These are phyloP conservation scores for Rhynchospora tenuis DNA, from an alignment of 176 grass and related monocot genomes.

Conservation along the genomic window DNA sequence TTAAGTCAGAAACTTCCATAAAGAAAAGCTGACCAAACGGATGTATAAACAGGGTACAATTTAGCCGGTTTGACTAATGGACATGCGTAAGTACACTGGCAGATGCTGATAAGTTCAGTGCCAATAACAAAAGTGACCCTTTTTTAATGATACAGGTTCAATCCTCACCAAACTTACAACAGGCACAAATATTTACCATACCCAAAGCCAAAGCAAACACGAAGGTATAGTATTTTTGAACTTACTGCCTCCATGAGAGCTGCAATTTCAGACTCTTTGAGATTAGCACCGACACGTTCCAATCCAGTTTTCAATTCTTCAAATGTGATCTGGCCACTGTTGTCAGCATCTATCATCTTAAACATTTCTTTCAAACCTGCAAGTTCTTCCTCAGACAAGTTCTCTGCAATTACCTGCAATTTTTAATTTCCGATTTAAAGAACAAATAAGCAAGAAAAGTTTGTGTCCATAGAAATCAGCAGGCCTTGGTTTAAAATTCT, in stretches of 20 bases:
- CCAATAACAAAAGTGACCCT: background rate
- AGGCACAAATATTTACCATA: background rate
- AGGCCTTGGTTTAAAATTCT: background rate
- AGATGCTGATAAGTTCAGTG: background rate
- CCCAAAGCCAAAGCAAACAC: background rate
- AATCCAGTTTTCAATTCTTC: constrained; percentile 80
- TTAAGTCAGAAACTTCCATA: background rate
- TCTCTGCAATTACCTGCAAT: constrained; percentile 86
- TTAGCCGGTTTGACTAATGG: background rate
- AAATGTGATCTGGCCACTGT: constrained; percentile 93
- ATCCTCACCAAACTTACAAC: background rate
- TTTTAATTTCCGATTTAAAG: background rate
- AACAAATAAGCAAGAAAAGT: background rate
- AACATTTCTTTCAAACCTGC: constrained; percentile 95
- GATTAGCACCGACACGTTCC: constrained; percentile 73
- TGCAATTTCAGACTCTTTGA: constrained; percentile 84
- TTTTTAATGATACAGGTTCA: background rate
- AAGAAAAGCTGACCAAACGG: background rate
- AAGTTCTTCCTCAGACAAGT: constrained; percentile 89
- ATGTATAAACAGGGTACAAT: constrained; percentile 15
- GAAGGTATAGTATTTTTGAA: constrained; percentile 10
- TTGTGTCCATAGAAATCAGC: background rate
- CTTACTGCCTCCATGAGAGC: constrained; percentile 87
- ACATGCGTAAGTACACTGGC: background rate
- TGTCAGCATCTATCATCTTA: constrained; percentile 92